phyloP scores from a whole-genome alignment of 83 land plant genomes.

The Picea mariana region DNA sequence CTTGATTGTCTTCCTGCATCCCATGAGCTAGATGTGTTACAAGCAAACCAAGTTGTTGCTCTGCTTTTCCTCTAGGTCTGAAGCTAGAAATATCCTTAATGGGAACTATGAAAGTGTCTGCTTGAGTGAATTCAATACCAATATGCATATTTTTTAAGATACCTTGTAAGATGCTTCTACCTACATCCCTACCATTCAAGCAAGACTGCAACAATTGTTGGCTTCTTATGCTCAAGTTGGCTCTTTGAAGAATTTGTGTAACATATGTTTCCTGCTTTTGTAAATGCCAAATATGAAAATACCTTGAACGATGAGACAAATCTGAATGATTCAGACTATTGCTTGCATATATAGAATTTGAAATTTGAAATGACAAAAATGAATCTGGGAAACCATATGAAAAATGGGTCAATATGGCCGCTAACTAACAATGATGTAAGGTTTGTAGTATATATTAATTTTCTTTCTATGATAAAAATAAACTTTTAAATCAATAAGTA shows the following conservation, averaged over 20 bases:
- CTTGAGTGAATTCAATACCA: conserved; percentile 89
- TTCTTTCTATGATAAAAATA: no score
- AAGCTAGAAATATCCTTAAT: conserved; percentile 80
- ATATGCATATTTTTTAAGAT: no score
- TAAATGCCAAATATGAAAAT: conserved; percentile 55
- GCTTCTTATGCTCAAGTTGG: conserved; percentile 32
- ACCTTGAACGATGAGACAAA: conserved; percentile 14
- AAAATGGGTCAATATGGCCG: not conserved
- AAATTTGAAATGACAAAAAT: not conserved
- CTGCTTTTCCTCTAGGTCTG: conserved; percentile 73
- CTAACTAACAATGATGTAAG: no score
- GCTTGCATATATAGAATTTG: not conserved
- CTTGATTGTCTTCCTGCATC: conserved; percentile 48
- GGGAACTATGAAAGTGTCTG: conserved; percentile 89
- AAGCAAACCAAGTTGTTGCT: conserved; percentile 63
- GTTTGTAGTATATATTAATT: no score
- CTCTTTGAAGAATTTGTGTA: conserved; percentile 30
- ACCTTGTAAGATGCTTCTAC: no score
- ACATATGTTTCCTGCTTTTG: conserved; percentile 31
- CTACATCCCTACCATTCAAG: no score
- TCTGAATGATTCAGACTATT: conserved; percentile 6
- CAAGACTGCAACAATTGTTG: no score
- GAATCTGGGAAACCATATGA: not conserved
- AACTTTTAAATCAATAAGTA: no score
- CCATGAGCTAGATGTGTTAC: conserved; percentile 65